Evolutionary conservation across 257 asterid species (phyloP), one percentile per base, ranked within the genome.

Genomic region (Forsythia suspensa): DNA sequence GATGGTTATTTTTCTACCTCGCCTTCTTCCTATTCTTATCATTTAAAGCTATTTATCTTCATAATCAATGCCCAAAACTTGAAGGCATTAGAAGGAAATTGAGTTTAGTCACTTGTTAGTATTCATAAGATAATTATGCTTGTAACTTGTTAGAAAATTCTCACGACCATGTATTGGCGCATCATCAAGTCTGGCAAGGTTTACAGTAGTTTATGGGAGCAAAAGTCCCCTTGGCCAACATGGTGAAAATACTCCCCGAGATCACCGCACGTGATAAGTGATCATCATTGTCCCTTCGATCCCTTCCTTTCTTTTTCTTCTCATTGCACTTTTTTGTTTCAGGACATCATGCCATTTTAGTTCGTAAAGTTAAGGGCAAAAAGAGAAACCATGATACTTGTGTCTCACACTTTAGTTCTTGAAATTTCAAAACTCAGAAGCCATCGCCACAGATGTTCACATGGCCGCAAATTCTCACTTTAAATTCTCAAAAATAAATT

Each of bases 151-250:
- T n/a, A 21, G n/a, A 39, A 6, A 20, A 4, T 8, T 55, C 5
- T 15, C 61, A 18, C 72, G 12, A 67, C 61, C n/a, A n/a, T 20
- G 8, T 43, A 10, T 42, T 44, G 24, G 67, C 78, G 84, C 84
- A 79, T 93, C 98, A 41, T 94, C 98, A 75, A 76, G 92, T 78
- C 46, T 81, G n/a, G n/a, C 8, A 95, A 90, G 44, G 97, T 92
- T 65, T 84, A 74, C 6, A 77, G 63, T 80, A 65, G 90, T 94
- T n/a, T 90, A 92, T 70, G 98, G 98, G 37, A 92, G 93, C 89
- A n/a, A 79, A 71, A 29, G 95, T 94, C 36, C 92, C 94, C 3
- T 94, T n/a, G 85, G n/a, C n/a, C n/a, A n/a, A n/a, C n/a, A 87
- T 4, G 95, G 92, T 21, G 98, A 84, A n/a, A 84, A 52, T 78